These are phyloP conservation scores for Wickerhamomyces hampshirensis DNA, from an alignment of 805 yeast genomes.

Conservation along the genomic window DNA sequence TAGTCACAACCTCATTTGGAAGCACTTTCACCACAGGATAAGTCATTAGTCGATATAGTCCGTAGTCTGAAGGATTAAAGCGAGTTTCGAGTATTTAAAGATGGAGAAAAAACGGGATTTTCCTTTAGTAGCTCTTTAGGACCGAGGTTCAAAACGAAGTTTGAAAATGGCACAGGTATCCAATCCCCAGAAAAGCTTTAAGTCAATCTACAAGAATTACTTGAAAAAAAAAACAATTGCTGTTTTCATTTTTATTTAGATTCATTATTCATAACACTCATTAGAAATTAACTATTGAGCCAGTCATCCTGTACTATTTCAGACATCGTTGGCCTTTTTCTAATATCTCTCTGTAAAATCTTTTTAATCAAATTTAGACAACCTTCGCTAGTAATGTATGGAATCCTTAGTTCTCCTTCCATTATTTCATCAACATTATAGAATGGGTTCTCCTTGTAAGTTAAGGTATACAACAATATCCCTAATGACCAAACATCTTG, in stretches of 20 bases:
- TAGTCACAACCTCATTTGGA: conserved; percentile 17
- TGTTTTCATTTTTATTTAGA: too few relatives aligned
- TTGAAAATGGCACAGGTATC: too few relatives aligned
- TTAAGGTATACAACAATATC: conserved; percentile 78
- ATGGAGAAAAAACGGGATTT: too few relatives aligned
- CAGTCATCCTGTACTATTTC: conserved; percentile 70
- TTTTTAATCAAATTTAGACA: conserved; percentile 56
- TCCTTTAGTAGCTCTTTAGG: too few relatives aligned
- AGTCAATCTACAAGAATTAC: too few relatives aligned
- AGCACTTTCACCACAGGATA: conserved; percentile 11
- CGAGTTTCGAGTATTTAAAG: not conserved
- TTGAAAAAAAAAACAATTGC: too few relatives aligned
- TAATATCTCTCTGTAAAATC: conserved; percentile 66
- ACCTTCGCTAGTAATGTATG: conserved; percentile 53
- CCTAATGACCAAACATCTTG: conserved; percentile 99
- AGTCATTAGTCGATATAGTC: not conserved
- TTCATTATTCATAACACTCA: too few relatives aligned
- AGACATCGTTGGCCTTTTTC: conserved; percentile 66
- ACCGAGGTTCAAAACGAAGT: too few relatives aligned
- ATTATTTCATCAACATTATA: conserved; percentile 93
- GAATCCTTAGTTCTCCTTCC: conserved; percentile 80
- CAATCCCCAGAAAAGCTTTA: too few relatives aligned
- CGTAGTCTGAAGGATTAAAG: not conserved
- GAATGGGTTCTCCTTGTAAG: conserved; percentile 93
- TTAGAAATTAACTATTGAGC: conserved; percentile 31